Evolutionary conservation across 768 basidiomycete genomes (phyloP), one percentile per base, ranked within the genome.

Genomic region (Tulasnella sp.): DNA sequence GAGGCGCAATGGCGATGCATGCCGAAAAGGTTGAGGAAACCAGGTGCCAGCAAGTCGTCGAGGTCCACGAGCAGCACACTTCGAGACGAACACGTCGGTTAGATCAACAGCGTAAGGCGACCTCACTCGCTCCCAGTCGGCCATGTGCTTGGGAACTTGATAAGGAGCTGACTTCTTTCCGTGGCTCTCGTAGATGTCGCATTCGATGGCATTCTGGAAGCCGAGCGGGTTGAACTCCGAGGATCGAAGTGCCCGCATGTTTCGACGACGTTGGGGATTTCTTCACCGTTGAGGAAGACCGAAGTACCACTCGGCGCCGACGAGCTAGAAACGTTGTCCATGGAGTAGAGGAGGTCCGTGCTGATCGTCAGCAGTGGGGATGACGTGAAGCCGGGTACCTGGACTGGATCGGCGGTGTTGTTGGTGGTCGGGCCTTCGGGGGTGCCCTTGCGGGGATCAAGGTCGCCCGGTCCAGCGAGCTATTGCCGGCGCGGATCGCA

Each of bases 401-500:
- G 48, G 31, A 75, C 78, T 22, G 76, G 79, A 31, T 80, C 78
- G 41, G 83, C 83, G 80, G 85, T 84, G 84, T 93, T 94, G 73
- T 89, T 86, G 37, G 93, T 85, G 34, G 89, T 88, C 14, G 85
- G 82, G 28, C 87, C 87, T 73, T 90, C 88, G 0, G 89, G 84
- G 91, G 89, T 48, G 86, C 87, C 12, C 83, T 41, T 90, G 91
- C 81, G 90, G 84, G 5, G 85, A 83, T 73, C 34, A 87, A 82
- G 14, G 91, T 85, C 8, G 87, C 92, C 2, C 87, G 89, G 78
- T 96, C 94, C 84, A 95, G 94, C 0, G 92, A 91, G 85, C 95
- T 95, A 72, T 94, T 94, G 37, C 94, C 94, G 1, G 95, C 87
- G 76, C 94, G 90, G n/a, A 95, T 85, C 18, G 89, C 85, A 9